Percentiles rank a stretch among this genome's conserved stretches.
Conservation (phyloP, 495 filamentous ascomycete species). For the Cenococcum geophilum region DNA sequence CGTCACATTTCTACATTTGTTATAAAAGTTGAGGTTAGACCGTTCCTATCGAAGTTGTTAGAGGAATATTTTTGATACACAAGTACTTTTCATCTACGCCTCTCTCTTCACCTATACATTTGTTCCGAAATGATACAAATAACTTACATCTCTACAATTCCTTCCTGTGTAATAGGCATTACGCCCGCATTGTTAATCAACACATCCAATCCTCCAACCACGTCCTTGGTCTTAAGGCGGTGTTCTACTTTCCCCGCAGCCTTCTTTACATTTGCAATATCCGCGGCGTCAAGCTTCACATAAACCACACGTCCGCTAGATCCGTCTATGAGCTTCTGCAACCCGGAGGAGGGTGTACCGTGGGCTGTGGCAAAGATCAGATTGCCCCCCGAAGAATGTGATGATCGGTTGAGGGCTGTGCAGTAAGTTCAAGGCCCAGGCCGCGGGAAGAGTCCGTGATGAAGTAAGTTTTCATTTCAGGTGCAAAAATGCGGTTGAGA, state of each 20-base stretch:
- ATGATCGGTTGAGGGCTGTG: not conserved
- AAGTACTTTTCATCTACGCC: not conserved
- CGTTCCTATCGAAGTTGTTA: not conserved
- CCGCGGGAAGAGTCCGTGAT: slow-evolving; percentile 8
- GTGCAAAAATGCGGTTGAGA: not conserved
- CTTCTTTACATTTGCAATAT: not conserved
- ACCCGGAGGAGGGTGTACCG: not conserved
- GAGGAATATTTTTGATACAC: too few species aligned
- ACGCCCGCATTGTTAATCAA: slow-evolving; percentile 43
- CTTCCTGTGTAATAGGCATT: slow-evolving; percentile 25
- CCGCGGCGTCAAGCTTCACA: not conserved
- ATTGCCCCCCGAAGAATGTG: not conserved
- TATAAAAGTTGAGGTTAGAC: slow-evolving; percentile 41
- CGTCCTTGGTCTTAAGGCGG: slow-evolving; percentile 14
- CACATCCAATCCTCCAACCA: slow-evolving; percentile 37
- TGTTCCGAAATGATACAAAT: too few species aligned
- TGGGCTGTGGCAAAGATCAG: not conserved
- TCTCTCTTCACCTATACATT: too few species aligned
- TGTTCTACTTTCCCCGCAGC: slow-evolving; percentile 27
- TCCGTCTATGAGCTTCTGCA: slow-evolving; percentile 3
- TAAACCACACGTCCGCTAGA: not conserved
- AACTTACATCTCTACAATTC: slow-evolving; percentile 38
- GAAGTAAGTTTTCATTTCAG: not conserved
- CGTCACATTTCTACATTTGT: slow-evolving; percentile 45
- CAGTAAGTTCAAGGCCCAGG: slow-evolving; percentile 4